phyloP scores from a whole-genome alignment of 2,329 filamentous ascomycete genomes.

The Cladosporium sp. region DNA sequence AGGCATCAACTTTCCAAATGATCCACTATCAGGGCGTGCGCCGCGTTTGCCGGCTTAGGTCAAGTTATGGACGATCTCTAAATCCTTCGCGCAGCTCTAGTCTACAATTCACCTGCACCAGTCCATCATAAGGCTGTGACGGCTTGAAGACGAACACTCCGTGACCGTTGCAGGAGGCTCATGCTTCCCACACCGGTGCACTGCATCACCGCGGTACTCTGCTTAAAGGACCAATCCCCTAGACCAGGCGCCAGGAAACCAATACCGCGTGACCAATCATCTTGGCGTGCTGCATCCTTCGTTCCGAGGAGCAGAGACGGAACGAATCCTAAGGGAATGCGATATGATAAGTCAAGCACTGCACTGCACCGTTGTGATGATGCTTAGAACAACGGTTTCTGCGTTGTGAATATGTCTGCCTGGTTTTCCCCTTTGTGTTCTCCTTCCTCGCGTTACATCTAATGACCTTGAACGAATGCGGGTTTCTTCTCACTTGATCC shows the following conservation, averaged over 20 bases:
- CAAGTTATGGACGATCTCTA: background rate
- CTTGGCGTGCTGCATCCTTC: background rate
- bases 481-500: too few relatives aligned
- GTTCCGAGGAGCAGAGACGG: background rate
- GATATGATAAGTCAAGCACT: too few relatives aligned
- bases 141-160: background rate
- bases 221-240: too few relatives aligned
- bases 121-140: background rate
- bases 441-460: background rate
- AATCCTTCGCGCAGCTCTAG: background rate
- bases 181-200: background rate
- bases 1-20: too few relatives aligned
- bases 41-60: too few relatives aligned
- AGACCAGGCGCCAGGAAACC: too few relatives aligned
- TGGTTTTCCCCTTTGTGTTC: background rate
- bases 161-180: background rate
- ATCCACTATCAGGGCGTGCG: too few relatives aligned
- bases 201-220: background rate
- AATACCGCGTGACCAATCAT: too few relatives aligned
- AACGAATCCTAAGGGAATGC: too few relatives aligned
- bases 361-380: too few relatives aligned
- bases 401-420: background rate
- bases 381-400: too few relatives aligned
- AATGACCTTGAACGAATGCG: too few relatives aligned
- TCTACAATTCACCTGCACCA: background rate